Percentiles rank a stretch among this genome's conserved stretches.
Conservation (phyloP, 2,329 filamentous ascomycete species). For the Paraphoma sp. region DNA sequence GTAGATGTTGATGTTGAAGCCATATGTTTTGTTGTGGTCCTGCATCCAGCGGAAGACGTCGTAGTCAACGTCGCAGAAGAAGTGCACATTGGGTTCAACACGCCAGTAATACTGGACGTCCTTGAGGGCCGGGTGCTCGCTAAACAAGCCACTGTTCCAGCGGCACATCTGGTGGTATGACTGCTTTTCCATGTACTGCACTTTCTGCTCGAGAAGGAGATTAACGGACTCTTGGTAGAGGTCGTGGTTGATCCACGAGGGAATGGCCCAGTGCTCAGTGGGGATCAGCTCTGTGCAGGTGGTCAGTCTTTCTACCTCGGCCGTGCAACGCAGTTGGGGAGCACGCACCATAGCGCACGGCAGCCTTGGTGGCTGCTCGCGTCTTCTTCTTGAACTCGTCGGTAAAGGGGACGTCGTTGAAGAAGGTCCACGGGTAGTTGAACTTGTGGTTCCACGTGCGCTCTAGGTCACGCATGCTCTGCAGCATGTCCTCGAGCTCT, state of each 20-base stretch:
- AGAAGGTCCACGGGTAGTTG: constrained; percentile 99
- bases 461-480: constrained; percentile 90
- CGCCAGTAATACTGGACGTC: constrained; percentile 95
- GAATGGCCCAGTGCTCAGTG: constrained; percentile 92
- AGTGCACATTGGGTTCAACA: constrained; percentile 97
- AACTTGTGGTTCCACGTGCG: constrained; percentile 97
- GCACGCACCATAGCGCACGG: constrained; percentile 71
- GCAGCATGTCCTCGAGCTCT: constrained; percentile 82
- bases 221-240: constrained; percentile 84
- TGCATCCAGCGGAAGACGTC: constrained; percentile 98
- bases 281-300: constrained; percentile 72
- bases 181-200: constrained; percentile 87
- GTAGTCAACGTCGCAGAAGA: constrained; percentile 99
- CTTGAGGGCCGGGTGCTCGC: constrained; percentile 88
- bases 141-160: constrained; percentile 98
- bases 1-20: constrained; percentile 97
- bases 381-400: constrained; percentile 91
- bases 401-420: constrained; percentile 93
- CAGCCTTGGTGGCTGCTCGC: constrained; percentile 81
- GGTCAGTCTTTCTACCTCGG: too few relatives aligned
- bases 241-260: constrained; percentile 89
- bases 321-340: too few relatives aligned
- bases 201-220: constrained; percentile 80
- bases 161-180: constrained; percentile 99
- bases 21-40: constrained; percentile 98